A percentile compares a stretch with the other conserved stretches of the same genome.
Conservation (phyloP, 371 early-diverging fungal species). For the Lichtheimia ornata region DNA sequence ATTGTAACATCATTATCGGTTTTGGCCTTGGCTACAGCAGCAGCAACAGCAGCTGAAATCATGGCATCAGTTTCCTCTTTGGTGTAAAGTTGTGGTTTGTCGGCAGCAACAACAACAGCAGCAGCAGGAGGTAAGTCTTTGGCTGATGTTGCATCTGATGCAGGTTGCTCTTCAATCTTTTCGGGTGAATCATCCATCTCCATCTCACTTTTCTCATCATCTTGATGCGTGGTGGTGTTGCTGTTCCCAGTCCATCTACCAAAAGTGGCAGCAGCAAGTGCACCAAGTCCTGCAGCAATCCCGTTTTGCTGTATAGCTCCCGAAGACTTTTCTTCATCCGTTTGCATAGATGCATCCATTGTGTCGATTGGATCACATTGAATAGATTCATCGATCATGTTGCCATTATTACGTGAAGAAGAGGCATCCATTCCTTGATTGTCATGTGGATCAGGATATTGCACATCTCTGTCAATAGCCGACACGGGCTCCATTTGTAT, state of each 20-base stretch:
- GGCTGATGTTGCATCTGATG: background rate
- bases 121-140: background rate
- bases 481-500: background rate
- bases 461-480: background rate
- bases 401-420: too few species aligned
- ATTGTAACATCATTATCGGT: background rate
- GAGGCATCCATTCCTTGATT: background rate
- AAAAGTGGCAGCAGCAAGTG: background rate
- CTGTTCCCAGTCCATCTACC: background rate
- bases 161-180: background rate
- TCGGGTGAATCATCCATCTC: background rate
- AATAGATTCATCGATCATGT: constrained; percentile 5
- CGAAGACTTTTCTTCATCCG: background rate
- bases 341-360: constrained; percentile 6
- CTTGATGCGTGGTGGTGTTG: too few species aligned
- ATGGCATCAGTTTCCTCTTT: constrained; percentile 36
- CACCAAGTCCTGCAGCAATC: constrained; percentile 10
- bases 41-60: constrained; percentile 44
- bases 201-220: too few species aligned
- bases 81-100: constrained; percentile 7
- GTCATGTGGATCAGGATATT: constrained; percentile 5
- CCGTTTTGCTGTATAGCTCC: background rate
- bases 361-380: constrained; percentile 10
- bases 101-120: too few species aligned
- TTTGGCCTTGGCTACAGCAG: constrained; percentile 27